A percentile compares a stretch with the other conserved stretches of the same genome.
These are phyloP conservation scores for Crithidia mellificae DNA, from an alignment of 208 protist species.

Conservation along the genomic window DNA sequence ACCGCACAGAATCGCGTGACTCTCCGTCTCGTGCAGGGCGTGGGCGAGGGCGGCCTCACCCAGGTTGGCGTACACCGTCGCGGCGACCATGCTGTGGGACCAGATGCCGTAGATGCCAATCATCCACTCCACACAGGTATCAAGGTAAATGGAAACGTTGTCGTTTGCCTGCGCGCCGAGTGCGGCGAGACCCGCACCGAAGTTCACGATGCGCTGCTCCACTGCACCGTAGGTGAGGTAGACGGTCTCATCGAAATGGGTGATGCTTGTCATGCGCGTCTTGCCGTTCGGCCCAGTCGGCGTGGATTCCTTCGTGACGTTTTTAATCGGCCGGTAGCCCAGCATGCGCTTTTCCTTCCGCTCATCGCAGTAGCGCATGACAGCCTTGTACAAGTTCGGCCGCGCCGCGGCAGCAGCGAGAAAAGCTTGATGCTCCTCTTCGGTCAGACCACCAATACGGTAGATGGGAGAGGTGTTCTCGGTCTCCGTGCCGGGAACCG, in stretches of 20 bases:
- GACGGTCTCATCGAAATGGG: conserved; percentile 49
- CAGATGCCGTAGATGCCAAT: conserved; percentile 75
- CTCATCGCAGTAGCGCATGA: conserved; percentile 28
- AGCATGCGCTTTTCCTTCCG: conserved; percentile 38
- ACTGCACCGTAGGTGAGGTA: conserved; percentile 50
- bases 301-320: conserved; percentile 22
- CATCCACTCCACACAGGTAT: conserved; percentile 86
- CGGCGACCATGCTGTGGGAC: conserved; percentile 55
- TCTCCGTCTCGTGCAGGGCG: conserved; percentile 67
- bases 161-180: conserved; percentile 41
- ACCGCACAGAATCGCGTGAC: conserved; percentile 69
- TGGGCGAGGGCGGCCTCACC: conserved; percentile 69
- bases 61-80: conserved; percentile 89
- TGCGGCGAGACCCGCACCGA: conserved; percentile 56
- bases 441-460: conserved; percentile 36
- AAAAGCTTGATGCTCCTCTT: conserved; percentile 22
- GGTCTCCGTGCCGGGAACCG: conserved; percentile 52
- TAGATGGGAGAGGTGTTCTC: conserved; percentile 48
- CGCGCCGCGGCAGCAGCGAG: conserved; percentile 14
- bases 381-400: conserved; percentile 25
- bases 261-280: conserved; percentile 40
- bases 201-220: conserved; percentile 40
- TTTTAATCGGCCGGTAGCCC: conserved; percentile 37
- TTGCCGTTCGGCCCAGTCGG: conserved; percentile 37
- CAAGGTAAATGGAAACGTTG: conserved; percentile 78